phyloP scores from a whole-genome alignment of 257 asterid genomes.

The Primulina huaijiensis region DNA sequence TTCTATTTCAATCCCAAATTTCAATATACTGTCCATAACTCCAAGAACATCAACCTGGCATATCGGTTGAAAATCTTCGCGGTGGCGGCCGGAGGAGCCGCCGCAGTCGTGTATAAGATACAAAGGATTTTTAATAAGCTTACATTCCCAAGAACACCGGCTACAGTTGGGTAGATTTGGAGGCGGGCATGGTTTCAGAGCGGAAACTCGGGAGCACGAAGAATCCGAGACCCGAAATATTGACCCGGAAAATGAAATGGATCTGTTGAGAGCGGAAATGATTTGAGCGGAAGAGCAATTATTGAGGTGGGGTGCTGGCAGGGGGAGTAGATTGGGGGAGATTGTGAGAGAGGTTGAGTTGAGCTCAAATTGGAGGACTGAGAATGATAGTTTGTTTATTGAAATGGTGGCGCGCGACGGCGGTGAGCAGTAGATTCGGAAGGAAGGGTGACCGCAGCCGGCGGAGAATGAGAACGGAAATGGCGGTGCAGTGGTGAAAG shows the following conservation, averaged over 20 bases:
- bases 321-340: slow-evolving; percentile 37
- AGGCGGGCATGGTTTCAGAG: slow-evolving; percentile 62
- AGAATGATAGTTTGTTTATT: slow-evolving; percentile 50
- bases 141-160: slow-evolving; percentile 66
- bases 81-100: slow-evolving; percentile 42
- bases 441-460: slow-evolving; percentile 94
- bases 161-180: slow-evolving; percentile 70
- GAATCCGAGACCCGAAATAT: slow-evolving; percentile 80
- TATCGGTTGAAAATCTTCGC: slow-evolving; percentile 51
- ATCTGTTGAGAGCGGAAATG: slow-evolving; percentile 39
- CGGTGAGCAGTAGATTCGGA: slow-evolving; percentile 62
- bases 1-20: slow-evolving; percentile 65
- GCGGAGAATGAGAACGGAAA: slow-evolving; percentile 78
- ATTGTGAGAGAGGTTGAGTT: slow-evolving; percentile 58
- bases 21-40: slow-evolving; percentile 56
- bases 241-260: slow-evolving; percentile 62
- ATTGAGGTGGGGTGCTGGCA: slow-evolving; percentile 19
- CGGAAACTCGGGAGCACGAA: slow-evolving; percentile 73
- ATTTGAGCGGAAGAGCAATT: slow-evolving; percentile 46
- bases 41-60: slow-evolving; percentile 78
- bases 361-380: slow-evolving; percentile 56
- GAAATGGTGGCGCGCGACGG: slow-evolving; percentile 52
- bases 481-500: slow-evolving; percentile 59
- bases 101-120: slow-evolving; percentile 62
- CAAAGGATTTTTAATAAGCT: slow-evolving; percentile 57